A percentile compares a stretch with the other conserved stretches of the same genome.
These are phyloP conservation scores for Coemansia sp. DNA, from an alignment of 192 early-diverging fungal species.

Conservation along the genomic window DNA sequence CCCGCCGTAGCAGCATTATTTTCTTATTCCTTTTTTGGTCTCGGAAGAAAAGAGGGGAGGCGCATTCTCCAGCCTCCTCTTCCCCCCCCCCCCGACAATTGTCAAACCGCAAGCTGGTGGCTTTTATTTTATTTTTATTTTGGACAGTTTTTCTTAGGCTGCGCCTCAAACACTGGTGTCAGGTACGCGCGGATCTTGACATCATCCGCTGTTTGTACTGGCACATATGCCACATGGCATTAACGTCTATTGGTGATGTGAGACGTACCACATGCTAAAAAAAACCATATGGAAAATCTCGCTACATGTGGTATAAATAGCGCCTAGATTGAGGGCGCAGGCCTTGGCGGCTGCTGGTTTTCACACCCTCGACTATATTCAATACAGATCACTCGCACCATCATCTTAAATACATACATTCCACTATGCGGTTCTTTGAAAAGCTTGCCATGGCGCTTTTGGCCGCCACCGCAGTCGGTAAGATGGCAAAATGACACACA, in stretches of 20 bases:
- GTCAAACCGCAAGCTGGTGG: background rate
- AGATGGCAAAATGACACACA: background rate
- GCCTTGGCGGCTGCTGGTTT: background rate
- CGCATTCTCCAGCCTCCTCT: background rate
- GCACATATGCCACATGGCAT: background rate
- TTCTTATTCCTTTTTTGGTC: background rate
- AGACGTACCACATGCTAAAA: background rate
- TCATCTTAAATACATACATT: background rate
- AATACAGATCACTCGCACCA: no score
- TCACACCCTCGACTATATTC: background rate
- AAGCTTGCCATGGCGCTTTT: conserved; percentile 21
- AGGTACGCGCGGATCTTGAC: background rate
- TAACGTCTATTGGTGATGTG: background rate
- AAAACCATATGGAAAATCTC: no score
- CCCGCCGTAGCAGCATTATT: background rate
- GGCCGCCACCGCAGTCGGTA: conserved; percentile 30
- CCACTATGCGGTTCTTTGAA: conserved; percentile 7
- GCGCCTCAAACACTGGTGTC: conserved; percentile 6
- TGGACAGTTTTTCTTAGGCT: background rate
- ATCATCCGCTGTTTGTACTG: background rate
- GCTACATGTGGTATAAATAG: conserved; percentile 1
- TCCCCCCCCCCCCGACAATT: background rate
- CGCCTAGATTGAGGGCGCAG: background rate
- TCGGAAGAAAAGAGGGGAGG: background rate
- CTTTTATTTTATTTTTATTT: conserved; percentile 6